Percentiles rank a stretch among this genome's conserved stretches.
Conservation (phyloP, 768 basidiomycete species). For the Mrakia gelida region DNA sequence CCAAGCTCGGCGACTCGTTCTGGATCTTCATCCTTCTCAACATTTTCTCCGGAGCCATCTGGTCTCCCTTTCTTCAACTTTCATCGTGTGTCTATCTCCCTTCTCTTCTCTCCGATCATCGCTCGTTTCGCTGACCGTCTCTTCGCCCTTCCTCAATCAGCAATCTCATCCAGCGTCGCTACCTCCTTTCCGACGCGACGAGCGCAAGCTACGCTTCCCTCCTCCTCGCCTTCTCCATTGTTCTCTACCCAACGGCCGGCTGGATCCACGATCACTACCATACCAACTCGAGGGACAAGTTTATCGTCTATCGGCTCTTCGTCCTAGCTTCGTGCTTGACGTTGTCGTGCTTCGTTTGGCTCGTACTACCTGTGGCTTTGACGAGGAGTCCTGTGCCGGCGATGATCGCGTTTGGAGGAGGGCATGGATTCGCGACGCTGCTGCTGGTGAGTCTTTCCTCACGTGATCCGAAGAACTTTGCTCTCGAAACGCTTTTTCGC, state of each 20-base stretch:
- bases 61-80: conserved; percentile 73
- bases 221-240: conserved; percentile 62
- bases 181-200: conserved; percentile 56
- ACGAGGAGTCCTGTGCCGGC: conserved; percentile 61
- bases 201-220: conserved; percentile 67
- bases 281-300: conserved; percentile 30
- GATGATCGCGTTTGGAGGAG: conserved; percentile 59
- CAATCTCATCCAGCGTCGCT: conserved; percentile 68
- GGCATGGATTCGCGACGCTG: conserved; percentile 68
- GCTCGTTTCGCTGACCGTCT: conserved; percentile 65
- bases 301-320: conserved; percentile 59
- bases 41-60: conserved; percentile 67
- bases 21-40: conserved; percentile 64
- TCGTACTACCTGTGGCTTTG: conserved; percentile 57
- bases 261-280: conserved; percentile 26
- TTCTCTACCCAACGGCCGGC: conserved; percentile 66
- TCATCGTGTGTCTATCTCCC: conserved; percentile 55
- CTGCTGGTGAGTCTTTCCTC: conserved; percentile 51
- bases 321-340: conserved; percentile 59
- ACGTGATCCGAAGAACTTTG: too few species aligned
- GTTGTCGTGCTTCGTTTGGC: conserved; percentile 61
- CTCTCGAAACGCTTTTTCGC: too few species aligned
- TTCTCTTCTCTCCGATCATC: conserved; percentile 36
- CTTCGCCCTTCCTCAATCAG: conserved; percentile 46
- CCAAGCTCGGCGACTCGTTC: conserved; percentile 61